Conservation (phyloP, 257 asterid genomes). For the Primulina huaijiensis region DNA sequence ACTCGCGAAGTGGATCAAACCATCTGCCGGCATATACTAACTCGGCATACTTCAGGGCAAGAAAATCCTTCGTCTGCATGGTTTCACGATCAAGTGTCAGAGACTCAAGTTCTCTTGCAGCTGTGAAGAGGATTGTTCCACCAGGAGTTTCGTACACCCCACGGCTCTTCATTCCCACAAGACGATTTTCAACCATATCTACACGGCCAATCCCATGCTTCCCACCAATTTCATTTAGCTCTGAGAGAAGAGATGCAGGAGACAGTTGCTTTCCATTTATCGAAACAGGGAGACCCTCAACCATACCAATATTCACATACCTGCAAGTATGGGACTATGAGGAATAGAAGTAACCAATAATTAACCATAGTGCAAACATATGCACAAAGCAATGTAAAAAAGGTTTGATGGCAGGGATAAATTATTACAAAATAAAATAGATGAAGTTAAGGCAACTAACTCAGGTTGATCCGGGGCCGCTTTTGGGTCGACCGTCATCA, state of each 20-base stretch:
- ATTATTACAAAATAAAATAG: background rate
- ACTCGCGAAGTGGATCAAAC: conserved; percentile 92
- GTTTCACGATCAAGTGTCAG: conserved; percentile 91
- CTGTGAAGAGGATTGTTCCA: conserved; percentile 80
- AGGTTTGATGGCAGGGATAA: no score
- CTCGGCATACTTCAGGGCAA: conserved; percentile 89
- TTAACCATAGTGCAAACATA: background rate
- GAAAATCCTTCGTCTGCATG: conserved; percentile 70
- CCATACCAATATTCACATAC: conserved; percentile 73
- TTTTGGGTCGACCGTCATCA: conserved; percentile 70
- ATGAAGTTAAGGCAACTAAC: conserved; percentile 35
- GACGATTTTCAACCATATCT: conserved; percentile 91
- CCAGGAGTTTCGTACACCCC: conserved; percentile 97
- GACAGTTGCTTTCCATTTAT: conserved; percentile 71
- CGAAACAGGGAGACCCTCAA: conserved; percentile 73
- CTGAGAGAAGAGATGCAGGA: conserved; percentile 78
- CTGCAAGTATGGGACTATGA: conserved; percentile 29
- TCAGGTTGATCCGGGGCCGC: conserved; percentile 84
- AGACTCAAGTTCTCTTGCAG: conserved; percentile 85
- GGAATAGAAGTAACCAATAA: background rate
- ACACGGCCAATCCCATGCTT: conserved; percentile 86
- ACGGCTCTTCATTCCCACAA: conserved; percentile 97
- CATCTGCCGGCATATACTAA: conserved; percentile 87
- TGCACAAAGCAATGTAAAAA: background rate
- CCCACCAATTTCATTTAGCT: conserved; percentile 76